phyloP scores from a whole-genome alignment of 805 yeast genomes.

The Ogataea kodamae region DNA sequence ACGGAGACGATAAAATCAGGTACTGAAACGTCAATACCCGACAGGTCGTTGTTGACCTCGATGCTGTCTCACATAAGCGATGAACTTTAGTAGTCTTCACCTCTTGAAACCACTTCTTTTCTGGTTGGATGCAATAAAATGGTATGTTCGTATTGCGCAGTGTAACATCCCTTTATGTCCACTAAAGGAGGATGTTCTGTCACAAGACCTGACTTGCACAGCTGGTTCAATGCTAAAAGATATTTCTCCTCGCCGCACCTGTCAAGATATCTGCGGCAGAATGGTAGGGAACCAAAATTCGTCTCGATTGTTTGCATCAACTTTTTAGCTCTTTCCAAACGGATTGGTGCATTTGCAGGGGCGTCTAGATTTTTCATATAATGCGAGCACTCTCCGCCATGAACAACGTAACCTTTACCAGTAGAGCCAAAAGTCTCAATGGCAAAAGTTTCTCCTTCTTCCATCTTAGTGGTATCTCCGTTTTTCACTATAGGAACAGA shows the following conservation, averaged over 20 bases:
- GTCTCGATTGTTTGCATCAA: slow-evolving; percentile 67
- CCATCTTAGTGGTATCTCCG: slow-evolving; percentile 95
- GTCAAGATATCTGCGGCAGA: slow-evolving; percentile 93
- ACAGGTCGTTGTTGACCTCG: slow-evolving; percentile 1
- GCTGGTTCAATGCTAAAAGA: slow-evolving; percentile 75
- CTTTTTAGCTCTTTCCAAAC: slow-evolving; percentile 64
- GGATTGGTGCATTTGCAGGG: slow-evolving; percentile 47
- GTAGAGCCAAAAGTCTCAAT: slow-evolving; percentile 98
- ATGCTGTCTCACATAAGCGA: slow-evolving; percentile 8
- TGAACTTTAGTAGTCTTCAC: slow-evolving; percentile 73
- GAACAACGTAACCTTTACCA: slow-evolving; percentile 84
- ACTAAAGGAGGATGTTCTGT: slow-evolving; percentile 92
- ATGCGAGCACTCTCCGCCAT: slow-evolving; percentile 92
- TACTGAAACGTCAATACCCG: too few relatives aligned
- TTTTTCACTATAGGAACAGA: slow-evolving; percentile 94
- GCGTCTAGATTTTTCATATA: slow-evolving; percentile 64
- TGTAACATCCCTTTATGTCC: slow-evolving; percentile 80
- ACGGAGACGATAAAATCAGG: slow-evolving; percentile 1
- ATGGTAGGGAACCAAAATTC: slow-evolving; percentile 91
- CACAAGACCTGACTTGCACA: slow-evolving; percentile 83
- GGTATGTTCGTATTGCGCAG: slow-evolving; percentile 97
- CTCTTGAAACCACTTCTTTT: slow-evolving; percentile 93
- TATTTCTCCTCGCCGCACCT: slow-evolving; percentile 90
- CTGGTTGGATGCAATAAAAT: slow-evolving; percentile 82
- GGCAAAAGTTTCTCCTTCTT: slow-evolving; percentile 97